Base-by-base conservation (phyloP, 2,329 filamentous ascomycete genomes). In the Cercospora sp. region DNA sequence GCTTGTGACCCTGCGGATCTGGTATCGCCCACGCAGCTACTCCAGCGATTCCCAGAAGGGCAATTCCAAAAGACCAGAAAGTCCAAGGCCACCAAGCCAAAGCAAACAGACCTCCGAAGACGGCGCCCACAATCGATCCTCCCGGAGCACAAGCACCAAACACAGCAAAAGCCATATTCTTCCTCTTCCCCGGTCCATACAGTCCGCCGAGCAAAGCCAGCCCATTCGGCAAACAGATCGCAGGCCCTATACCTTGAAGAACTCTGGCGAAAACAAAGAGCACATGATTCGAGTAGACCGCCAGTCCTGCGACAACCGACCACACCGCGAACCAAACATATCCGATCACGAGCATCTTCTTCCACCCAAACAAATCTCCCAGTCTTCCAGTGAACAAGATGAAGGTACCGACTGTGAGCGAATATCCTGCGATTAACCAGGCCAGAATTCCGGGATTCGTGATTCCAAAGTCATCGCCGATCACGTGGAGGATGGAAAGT, bases 281-380 rank as follows among this genome's bases (percentile, higher is more conserved):
- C 1, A 73, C 71, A 60, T 72, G 66, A 45, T 72, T 72, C 10
- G 68, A 70, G 68, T 81, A 82, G 21, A 73, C 77, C 18, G 76
- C 75, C 61, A 82, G 76, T 10, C 81, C 80, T 28, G 78, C 78
- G 59, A 82, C 74, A 18, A 78, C 71, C 37, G 79, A 81, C 80
- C 80, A 83, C 8, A 81, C 67, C 7, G 75, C 79, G 13, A 80
- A 77, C 74, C 79, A 82, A 24, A 74, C 70, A 65, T 79, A 82
- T 1, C 81, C 81, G 55, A 81, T 75, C 28, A 78, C 74, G 26
- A 82, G 78, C 68, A 82, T 76, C 7, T 76, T 76, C 70, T 81
- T 82, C 76, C 82, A 79, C 5, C 81, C 81, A 30, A 82, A 77
- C 9, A 81, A 77, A 65, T 83, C 81, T n/a, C 81, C 81, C 9